Evolutionary conservation across 208 protist species (phyloP), one percentile per base, ranked within the genome.

Genomic region (Wallacemonas sp.): DNA sequence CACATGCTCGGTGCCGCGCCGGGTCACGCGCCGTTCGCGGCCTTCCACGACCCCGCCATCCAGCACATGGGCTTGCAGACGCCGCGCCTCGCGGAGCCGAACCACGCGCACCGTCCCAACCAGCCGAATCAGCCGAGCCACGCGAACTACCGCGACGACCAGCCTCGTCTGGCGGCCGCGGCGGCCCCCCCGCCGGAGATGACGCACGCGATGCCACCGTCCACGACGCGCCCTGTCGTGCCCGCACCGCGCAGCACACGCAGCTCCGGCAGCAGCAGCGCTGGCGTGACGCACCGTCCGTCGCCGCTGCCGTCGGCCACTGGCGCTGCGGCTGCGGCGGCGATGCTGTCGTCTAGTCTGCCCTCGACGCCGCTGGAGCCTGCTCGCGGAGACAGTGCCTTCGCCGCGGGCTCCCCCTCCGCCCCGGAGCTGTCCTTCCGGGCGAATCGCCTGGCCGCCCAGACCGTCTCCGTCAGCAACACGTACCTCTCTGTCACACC

Each of bases 341-440:
- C n/a, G n/a, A n/a, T n/a, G 31, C 31, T 3, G 52, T 59, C 52
- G 5, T 33, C 31, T 3, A 59, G 52, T 41, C 52, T 59, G 26
- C 52, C 52, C 8, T 59, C 52, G 25, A 59, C 52, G 3, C 52
- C 52, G 11, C 52, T 0, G 14, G 29, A 25, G n/a, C 16, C 44
- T 7, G 12, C 5, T 7, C n/a, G 26, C 8, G 25, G 48, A 0
- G 48, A 55, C 5, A 32, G 48, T 32, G 48, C 20, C 25, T 55
- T 2, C 26, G 8, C n/a, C 5, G 20, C 48, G 48, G 3, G 26
- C 48, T 55, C 48, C 7, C 48, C 52, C 5, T 2, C 16, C 12
- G 52, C 29, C 8, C 52, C 52, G 7, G 52, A 59, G 52, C 31
- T 59, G 5, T 44, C 52, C 5, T 59, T 59, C 52, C 52, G 52